Conservation (phyloP, 2,329 filamentous ascomycete species). For the Aspergillus piperis region DNA sequence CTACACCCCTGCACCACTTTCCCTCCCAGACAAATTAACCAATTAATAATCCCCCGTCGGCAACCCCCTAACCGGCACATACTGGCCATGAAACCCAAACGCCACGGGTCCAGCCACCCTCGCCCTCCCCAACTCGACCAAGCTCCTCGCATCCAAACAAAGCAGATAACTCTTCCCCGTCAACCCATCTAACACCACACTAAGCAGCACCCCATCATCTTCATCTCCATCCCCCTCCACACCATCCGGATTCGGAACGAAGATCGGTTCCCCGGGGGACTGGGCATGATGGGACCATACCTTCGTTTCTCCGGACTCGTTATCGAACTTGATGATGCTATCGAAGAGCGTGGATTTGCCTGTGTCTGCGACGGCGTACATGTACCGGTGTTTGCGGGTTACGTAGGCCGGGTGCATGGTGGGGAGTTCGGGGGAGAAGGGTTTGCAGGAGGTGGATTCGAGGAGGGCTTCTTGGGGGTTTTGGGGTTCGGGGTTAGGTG, state of each 20-base stretch:
- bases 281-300: conserved; percentile 53
- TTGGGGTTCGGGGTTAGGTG: conserved; percentile 15
- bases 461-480: conserved; percentile 20
- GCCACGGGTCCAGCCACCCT: conserved; percentile 51
- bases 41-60: conserved; percentile 31
- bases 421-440: conserved; percentile 49
- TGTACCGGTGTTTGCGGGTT: conserved; percentile 51
- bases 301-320: conserved; percentile 40
- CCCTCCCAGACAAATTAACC: not conserved
- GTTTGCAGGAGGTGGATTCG: conserved; percentile 31
- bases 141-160: conserved; percentile 51
- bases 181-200: conserved; percentile 55
- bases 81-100: conserved; percentile 57
- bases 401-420: conserved; percentile 51
- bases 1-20: too few relatives aligned
- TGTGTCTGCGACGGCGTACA: conserved; percentile 51
- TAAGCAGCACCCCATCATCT: conserved; percentile 56
- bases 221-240: conserved; percentile 53
- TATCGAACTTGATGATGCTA: conserved; percentile 56
- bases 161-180: conserved; percentile 55
- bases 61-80: conserved; percentile 31
- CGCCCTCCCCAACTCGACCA: conserved; percentile 55
- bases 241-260: conserved; percentile 41
- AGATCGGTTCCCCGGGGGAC: conserved; percentile 57
- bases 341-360: conserved; percentile 54